These are phyloP conservation scores for Zalaria sp. DNA, from an alignment of 2,329 filamentous ascomycete genomes.

Conservation along the genomic window DNA sequence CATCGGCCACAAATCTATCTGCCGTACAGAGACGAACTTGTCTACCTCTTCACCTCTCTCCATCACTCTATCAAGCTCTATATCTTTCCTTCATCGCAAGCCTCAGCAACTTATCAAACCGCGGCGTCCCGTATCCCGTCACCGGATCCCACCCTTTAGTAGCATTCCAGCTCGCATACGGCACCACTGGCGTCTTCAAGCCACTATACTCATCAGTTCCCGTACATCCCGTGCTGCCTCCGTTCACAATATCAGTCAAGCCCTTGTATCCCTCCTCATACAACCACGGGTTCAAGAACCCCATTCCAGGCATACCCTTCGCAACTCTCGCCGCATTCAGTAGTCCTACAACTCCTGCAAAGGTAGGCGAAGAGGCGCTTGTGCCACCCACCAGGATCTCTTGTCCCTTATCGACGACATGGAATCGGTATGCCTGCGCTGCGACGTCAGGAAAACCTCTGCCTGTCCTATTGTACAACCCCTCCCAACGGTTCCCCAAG, in stretches of 20 bases:
- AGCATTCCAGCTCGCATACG: conserved; percentile 13
- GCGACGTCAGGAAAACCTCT: conserved; percentile 32
- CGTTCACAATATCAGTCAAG: conserved; percentile 33
- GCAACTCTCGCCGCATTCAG: conserved; percentile 46
- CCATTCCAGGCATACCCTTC: conserved; percentile 34
- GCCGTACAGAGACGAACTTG: too few species aligned
- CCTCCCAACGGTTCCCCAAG: conserved; percentile 23
- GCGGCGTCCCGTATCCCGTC: conserved; percentile 17
- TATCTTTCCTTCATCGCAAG: neutral
- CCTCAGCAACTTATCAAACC: conserved; percentile 7
- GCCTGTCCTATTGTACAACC: conserved; percentile 27
- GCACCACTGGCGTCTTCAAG: conserved; percentile 7
- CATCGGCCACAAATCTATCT: too few species aligned
- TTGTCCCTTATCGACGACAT: conserved; percentile 26
- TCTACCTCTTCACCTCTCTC: too few species aligned
- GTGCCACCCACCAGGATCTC: conserved; percentile 38
- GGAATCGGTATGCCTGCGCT: conserved; percentile 37
- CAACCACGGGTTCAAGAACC: conserved; percentile 48
- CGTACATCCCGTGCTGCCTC: conserved; percentile 23
- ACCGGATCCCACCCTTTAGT: conserved; percentile 18
- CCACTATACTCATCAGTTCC: conserved; percentile 14
- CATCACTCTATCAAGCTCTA: too few species aligned
- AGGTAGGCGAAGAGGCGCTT: conserved; percentile 42
- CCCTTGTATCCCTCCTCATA: conserved; percentile 35
- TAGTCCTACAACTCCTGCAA: conserved; percentile 43